These are phyloP conservation scores for Microbotryum violaceum DNA, from an alignment of 1,284 basidiomycete genomes.

Conservation along the genomic window DNA sequence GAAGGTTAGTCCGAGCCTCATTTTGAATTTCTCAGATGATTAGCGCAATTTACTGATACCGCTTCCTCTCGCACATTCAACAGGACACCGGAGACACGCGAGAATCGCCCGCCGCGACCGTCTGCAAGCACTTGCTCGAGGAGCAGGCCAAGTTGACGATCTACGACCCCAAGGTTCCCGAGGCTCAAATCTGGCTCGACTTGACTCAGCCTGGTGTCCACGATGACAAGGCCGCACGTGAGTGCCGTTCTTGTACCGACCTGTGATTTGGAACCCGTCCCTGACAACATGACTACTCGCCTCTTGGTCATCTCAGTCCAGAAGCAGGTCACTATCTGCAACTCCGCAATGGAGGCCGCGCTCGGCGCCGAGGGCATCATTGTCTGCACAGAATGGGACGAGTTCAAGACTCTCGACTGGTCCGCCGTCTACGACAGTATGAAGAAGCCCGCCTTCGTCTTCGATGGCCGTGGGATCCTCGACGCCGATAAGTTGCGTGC, in stretches of 20 bases:
- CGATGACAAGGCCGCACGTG: conserved; percentile 49
- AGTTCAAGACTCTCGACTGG: conserved; percentile 92
- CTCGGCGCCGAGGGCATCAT: conserved; percentile 84
- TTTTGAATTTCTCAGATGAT: neutral
- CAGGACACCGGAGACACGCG: conserved; percentile 92
- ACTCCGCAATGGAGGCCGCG: conserved; percentile 77
- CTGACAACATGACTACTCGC: conserved; percentile 1
- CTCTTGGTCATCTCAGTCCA: conserved; percentile 53
- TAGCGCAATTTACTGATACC: neutral
- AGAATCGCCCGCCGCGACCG: conserved; percentile 91
- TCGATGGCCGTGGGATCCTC: conserved; percentile 81
- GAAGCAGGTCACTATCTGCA: conserved; percentile 72
- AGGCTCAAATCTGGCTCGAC: conserved; percentile 49
- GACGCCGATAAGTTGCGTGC: conserved; percentile 67
- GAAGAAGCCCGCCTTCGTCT: conserved; percentile 93
- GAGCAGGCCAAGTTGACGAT: conserved; percentile 80
- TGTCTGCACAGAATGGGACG: conserved; percentile 74
- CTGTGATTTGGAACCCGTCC: neutral
- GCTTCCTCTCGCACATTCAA: neutral
- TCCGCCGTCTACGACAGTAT: conserved; percentile 71
- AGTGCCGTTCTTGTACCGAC: conserved; percentile 8
- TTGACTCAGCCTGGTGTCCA: conserved; percentile 46
- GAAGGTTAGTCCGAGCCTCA: conserved; percentile 15
- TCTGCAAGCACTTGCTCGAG: conserved; percentile 85
- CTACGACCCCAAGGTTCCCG: conserved; percentile 78